A percentile compares a stretch with the other conserved stretches of the same genome.
Conservation (phyloP, 768 basidiomycete species). For the Glaciozyma martinii region DNA sequence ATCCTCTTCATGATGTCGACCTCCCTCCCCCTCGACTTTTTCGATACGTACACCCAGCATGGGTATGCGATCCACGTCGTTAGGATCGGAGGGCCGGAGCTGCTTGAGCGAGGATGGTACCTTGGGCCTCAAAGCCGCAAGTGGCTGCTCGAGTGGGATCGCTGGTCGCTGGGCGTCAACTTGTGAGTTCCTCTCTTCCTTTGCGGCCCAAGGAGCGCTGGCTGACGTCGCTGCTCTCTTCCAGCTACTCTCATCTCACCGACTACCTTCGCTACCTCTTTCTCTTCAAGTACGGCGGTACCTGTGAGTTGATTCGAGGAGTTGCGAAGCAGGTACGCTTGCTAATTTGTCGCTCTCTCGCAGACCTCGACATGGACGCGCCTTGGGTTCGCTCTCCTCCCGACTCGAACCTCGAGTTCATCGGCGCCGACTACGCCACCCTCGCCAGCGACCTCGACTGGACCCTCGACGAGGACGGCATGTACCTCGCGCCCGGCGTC, state of each 20-base stretch:
- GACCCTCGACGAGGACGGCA: conserved; percentile 31
- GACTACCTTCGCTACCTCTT: conserved; percentile 28
- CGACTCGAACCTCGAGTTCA: conserved; percentile 23
- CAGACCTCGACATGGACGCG: conserved; percentile 25
- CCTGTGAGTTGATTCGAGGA: conserved; percentile 7
- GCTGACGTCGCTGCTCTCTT: not conserved
- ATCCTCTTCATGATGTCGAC: conserved; percentile 24
- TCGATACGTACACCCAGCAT: conserved; percentile 12
- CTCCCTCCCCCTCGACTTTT: conserved; percentile 17
- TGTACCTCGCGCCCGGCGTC: conserved; percentile 20
- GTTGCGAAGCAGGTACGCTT: too few relatives aligned
- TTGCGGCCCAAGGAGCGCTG: too few relatives aligned
- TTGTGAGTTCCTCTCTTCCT: conserved; percentile 10
- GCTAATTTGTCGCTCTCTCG: too few relatives aligned
- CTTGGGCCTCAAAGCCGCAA: conserved; percentile 18
- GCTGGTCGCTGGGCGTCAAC: conserved; percentile 15
- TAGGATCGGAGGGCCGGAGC: conserved; percentile 13
- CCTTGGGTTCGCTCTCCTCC: conserved; percentile 26
- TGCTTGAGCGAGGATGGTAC: conserved; percentile 21
- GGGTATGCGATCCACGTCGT: conserved; percentile 26
- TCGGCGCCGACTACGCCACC: conserved; percentile 23
- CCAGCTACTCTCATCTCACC: conserved; percentile 23
- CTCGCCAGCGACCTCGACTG: conserved; percentile 20
- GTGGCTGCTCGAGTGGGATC: conserved; percentile 27
- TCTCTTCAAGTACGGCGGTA: conserved; percentile 28